A percentile compares a stretch with the other conserved stretches of the same genome.
Evolutionary conservation across 305 asterid genomes (phyloP).

Genomic region (Fraxinus nigra): DNA sequence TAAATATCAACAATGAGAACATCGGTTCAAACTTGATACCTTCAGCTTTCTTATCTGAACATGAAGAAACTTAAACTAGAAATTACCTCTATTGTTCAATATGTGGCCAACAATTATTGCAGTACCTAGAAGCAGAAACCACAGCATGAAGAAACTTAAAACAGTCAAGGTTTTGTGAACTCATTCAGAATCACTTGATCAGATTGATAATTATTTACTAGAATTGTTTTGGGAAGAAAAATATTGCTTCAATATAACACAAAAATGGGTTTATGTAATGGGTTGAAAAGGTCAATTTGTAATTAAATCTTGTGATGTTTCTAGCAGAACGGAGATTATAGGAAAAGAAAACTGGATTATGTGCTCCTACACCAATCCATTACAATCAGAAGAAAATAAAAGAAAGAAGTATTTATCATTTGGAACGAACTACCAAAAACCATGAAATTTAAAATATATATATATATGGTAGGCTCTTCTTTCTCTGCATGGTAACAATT

Average conservation of each 20-base stretch:
- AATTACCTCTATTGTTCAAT: neutral
- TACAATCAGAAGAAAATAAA: neutral
- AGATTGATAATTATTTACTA: neutral
- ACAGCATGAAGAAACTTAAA: neutral
- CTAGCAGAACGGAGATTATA: neutral
- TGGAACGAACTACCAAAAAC: neutral
- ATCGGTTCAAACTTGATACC: neutral
- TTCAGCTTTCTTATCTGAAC: neutral
- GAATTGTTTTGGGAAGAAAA: neutral
- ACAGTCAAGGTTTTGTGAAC: neutral
- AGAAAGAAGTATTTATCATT: neutral
- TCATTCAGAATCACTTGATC: neutral
- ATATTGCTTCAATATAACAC: neutral
- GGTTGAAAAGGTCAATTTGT: neutral
- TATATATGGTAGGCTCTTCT: neutral
- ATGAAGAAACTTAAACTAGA: neutral
- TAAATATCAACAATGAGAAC: neutral
- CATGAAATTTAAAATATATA: neutral
- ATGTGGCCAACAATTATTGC: neutral
- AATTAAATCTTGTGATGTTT: neutral
- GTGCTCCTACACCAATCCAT: neutral
- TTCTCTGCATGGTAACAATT: neutral
- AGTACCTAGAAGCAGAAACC: neutral
- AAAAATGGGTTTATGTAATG: neutral
- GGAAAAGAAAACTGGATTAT: neutral